phyloP scores from a whole-genome alignment of 2,329 filamentous ascomycete species.

The Fonsecaea multimorphosa region DNA sequence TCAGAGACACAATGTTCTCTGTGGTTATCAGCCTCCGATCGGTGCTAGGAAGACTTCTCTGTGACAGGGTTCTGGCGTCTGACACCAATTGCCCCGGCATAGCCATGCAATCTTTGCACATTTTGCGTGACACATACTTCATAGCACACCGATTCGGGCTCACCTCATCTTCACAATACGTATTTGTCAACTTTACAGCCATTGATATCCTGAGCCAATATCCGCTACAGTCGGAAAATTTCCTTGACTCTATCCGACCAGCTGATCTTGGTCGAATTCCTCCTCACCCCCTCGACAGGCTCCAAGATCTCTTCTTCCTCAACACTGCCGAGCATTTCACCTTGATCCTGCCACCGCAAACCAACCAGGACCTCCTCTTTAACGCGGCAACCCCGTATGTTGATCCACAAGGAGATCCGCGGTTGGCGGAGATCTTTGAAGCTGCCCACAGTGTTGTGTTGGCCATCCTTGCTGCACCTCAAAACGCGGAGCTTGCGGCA shows the following conservation, averaged over 20 bases:
- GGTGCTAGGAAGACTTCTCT: slow-evolving; percentile 69
- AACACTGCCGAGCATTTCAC: slow-evolving; percentile 86
- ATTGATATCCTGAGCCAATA: slow-evolving; percentile 82
- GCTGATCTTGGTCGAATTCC: slow-evolving; percentile 63
- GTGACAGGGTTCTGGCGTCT: slow-evolving; percentile 61
- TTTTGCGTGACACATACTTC: slow-evolving; percentile 79
- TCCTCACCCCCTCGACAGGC: slow-evolving; percentile 69
- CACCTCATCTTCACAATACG: slow-evolving; percentile 79
- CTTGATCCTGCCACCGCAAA: slow-evolving; percentile 67
- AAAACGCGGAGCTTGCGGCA: slow-evolving; percentile 73
- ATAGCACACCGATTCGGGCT: slow-evolving; percentile 76
- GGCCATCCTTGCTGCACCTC: slow-evolving; percentile 78
- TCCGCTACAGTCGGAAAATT: slow-evolving; percentile 67
- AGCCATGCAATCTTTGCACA: slow-evolving; percentile 73
- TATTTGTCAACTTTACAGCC: slow-evolving; percentile 80
- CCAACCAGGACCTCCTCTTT: slow-evolving; percentile 75
- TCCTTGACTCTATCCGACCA: slow-evolving; percentile 69
- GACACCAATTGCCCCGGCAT: slow-evolving; percentile 67
- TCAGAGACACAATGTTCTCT: slow-evolving; percentile 77
- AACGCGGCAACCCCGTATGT: slow-evolving; percentile 78
- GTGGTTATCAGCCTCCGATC: slow-evolving; percentile 76
- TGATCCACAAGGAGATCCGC: slow-evolving; percentile 61
- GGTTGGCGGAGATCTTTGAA: slow-evolving; percentile 77
- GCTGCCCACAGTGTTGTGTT: slow-evolving; percentile 83
- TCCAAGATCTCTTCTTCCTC: slow-evolving; percentile 85